Base-by-base conservation (phyloP, 148 eudicot genomes). In the Dianthus caryophyllus region DNA sequence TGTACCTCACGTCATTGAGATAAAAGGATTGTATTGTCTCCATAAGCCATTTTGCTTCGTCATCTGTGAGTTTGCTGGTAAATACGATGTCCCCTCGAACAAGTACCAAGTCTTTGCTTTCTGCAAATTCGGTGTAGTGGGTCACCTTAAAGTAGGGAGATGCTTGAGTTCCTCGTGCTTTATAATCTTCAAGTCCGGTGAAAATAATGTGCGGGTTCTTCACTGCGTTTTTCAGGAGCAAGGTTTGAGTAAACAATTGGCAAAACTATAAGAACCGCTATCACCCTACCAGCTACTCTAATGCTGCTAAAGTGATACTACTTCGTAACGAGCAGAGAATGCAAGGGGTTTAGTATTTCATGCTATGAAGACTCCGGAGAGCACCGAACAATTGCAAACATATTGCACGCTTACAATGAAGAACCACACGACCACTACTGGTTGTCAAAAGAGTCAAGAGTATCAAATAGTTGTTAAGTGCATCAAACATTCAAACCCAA, bases 121-220 rank as follows among this genome's bases (percentile, higher is more conserved):
- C 88, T 33, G 88, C 92, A 74, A 89, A 92, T 66, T 89, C 98
- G 14, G 80, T 84, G 88, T 92, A 85, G 76, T 89, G 84, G 13
- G 87, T 74, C 55, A 82, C 85, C 30, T 90, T 85, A 74, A 87
- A 79, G 79, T 87, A 92, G 6, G 98, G 96, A 21, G 96, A 76
- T 70, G 96, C 93, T 68, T 89, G 92, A 61, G 92, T 87, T 77
- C 96, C 96, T 73, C 89, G 86, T 31, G 98, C 96, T 74, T 92
- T 89, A 76, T 92, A 92, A 75, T 92, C 98, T 82, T 92, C 98
- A 70, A 92, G 94, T 55, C 98, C 94, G 17, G 94, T 92, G 77
- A 92, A 85, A 52, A 92, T 72, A 29, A 89, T 81, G 73, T 87
- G 81, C 27, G 98, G 96, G 83, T 80, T 79, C 77, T 89, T 88